Evolutionary conservation across 1,284 basidiomycete genomes (phyloP).

Genomic region (Anthracocystis panici-leucophaei): DNA sequence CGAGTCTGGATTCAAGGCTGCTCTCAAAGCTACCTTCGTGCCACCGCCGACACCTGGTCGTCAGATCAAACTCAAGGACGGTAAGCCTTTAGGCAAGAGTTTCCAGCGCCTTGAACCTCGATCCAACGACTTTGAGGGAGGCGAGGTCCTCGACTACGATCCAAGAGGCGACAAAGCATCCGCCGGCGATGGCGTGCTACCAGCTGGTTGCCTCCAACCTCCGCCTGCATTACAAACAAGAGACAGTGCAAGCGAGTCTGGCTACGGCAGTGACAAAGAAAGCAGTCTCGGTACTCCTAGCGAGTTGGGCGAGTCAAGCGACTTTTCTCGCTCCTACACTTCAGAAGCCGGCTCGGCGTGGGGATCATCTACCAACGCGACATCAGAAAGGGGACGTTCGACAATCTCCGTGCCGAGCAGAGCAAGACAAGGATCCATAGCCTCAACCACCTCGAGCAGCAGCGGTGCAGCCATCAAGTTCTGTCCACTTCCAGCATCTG

Average conservation of each 20-base stretch:
- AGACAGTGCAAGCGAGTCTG: constrained; percentile 40
- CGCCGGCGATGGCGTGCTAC: constrained; percentile 55
- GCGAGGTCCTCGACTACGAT: constrained; percentile 55
- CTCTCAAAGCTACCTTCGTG: constrained; percentile 58
- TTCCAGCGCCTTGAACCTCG: constrained; percentile 52
- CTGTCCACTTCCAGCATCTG: constrained; percentile 57
- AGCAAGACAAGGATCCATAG: constrained; percentile 26
- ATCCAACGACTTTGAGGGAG: constrained; percentile 46
- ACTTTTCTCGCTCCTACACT: constrained; percentile 21
- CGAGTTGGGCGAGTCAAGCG: constrained; percentile 25
- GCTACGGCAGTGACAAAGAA: constrained; percentile 40
- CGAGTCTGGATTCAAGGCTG: constrained; percentile 39
- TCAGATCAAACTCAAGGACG: constrained; percentile 50
- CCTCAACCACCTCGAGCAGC: constrained; percentile 36
- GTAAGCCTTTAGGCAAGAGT: constrained; percentile 54
- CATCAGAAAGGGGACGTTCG: constrained; percentile 20
- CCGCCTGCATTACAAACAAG: constrained; percentile 1
- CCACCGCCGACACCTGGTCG: constrained; percentile 53
- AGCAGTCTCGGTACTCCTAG: constrained; percentile 35
- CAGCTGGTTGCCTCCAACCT: constrained; percentile 16
- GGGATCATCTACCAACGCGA: constrained; percentile 7
- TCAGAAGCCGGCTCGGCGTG: constrained; percentile 33
- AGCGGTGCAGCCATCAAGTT: constrained; percentile 60
- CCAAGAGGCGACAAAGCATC: constrained; percentile 53
- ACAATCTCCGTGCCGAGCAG: constrained; percentile 2